Conservation (phyloP, 371 early-diverging fungal genomes). For the Parasitella parasitica region DNA sequence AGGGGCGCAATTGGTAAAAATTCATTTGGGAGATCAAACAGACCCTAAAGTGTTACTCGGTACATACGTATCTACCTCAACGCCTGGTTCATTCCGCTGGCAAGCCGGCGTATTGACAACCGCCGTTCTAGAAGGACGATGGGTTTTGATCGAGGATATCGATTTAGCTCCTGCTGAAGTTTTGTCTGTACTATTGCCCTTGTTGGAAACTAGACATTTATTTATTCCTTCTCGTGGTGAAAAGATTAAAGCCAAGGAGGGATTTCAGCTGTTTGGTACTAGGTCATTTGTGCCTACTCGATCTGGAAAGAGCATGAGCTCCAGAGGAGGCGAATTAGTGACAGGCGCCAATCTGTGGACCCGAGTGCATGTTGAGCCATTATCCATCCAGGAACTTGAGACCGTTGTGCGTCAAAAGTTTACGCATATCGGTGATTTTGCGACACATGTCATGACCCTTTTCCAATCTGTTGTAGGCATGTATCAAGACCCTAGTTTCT, state of each 20-base stretch:
- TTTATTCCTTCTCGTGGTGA: conserved; percentile 97
- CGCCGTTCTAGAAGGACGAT: conserved; percentile 94
- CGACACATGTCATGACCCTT: conserved; percentile 59
- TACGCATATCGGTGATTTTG: conserved; percentile 52
- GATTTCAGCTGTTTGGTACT: conserved; percentile 98
- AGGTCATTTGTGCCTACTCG: conserved; percentile 58
- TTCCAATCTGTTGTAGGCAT: conserved; percentile 59
- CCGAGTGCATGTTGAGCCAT: conserved; percentile 64
- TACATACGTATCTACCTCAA: conserved; percentile 92
- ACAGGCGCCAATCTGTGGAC: conserved; percentile 84
- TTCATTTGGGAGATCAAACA: conserved; percentile 99
- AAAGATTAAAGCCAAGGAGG: conserved; percentile 84
- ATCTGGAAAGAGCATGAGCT: conserved; percentile 43
- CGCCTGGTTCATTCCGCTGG: conserved; percentile 94
- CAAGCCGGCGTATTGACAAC: conserved; percentile 95
- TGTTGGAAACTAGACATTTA: conserved; percentile 92
- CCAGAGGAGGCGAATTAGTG: conserved; percentile 56
- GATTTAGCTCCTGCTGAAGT: conserved; percentile 98
- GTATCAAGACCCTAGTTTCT: conserved; percentile 58
- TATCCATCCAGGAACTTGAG: conserved; percentile 64
- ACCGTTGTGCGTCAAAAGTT: conserved; percentile 65
- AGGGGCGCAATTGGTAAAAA: conserved; percentile 80
- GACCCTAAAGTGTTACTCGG: conserved; percentile 97
- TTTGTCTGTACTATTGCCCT: conserved; percentile 89
- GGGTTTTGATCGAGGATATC: conserved; percentile 99